A percentile compares a stretch with the other conserved stretches of the same genome.
Conservation (phyloP, 2,329 filamentous ascomycete genomes). For the Scedosporium boydii region DNA sequence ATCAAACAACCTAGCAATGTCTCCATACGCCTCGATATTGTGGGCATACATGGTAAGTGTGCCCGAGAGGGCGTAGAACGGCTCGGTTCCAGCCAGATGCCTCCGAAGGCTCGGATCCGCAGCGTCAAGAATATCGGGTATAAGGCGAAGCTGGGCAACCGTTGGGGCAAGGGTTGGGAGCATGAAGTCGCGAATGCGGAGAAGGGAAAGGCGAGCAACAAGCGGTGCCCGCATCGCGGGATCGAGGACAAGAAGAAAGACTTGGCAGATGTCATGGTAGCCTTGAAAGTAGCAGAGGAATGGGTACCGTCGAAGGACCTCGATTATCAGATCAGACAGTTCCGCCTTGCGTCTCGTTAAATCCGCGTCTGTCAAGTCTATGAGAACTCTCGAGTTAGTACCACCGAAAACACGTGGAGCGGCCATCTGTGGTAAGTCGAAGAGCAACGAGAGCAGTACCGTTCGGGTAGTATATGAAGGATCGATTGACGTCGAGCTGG, state of each 20-base stretch:
- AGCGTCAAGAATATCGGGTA: constrained; percentile 68
- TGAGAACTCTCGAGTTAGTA: constrained; percentile 12
- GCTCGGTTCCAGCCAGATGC: constrained; percentile 70
- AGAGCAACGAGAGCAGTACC: constrained; percentile 39
- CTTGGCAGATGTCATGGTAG: constrained; percentile 97
- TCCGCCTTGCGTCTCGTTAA: constrained; percentile 63
- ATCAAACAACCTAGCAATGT: constrained; percentile 88
- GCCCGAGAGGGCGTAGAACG: constrained; percentile 88
- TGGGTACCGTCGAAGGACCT: constrained; percentile 71
- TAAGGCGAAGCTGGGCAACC: constrained; percentile 73
- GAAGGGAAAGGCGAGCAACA: constrained; percentile 72
- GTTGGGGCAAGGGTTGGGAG: constrained; percentile 76
- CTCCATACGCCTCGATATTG: constrained; percentile 80
- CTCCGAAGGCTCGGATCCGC: constrained; percentile 62
- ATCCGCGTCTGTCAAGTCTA: constrained; percentile 50
- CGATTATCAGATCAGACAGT: constrained; percentile 70
- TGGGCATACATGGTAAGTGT: constrained; percentile 95
- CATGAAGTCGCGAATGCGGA: constrained; percentile 97
- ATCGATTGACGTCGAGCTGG: constrained; percentile 80
- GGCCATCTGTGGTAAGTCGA: background rate
- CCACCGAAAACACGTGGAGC: constrained; percentile 13
- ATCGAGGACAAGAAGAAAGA: constrained; percentile 78
- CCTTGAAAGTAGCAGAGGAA: constrained; percentile 95
- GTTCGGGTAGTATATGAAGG: constrained; percentile 93
- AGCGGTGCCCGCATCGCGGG: constrained; percentile 48